phyloP scores from a whole-genome alignment of 164 flowering plant species.

The Cinnamomum micranthum region DNA sequence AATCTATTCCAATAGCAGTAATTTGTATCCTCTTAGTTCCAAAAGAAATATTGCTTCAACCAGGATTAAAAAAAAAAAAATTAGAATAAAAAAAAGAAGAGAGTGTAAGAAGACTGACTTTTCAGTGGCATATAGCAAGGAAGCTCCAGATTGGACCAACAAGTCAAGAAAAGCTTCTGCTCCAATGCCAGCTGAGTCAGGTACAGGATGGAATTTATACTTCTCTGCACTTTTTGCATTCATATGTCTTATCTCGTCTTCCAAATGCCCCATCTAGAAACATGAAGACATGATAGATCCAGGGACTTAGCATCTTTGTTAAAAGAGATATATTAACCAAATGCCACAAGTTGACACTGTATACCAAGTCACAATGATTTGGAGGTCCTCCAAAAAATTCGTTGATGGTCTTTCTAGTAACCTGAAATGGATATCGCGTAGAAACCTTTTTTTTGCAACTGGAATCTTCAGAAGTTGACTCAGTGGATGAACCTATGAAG shows the following conservation, averaged over 20 bases:
- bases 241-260: constrained; percentile 40
- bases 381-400: constrained; percentile 69
- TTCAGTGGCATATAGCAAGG: constrained; percentile 51
- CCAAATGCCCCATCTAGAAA: constrained; percentile 40
- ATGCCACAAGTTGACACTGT: not conserved
- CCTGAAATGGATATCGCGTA: constrained; percentile 51
- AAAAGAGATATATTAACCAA: constrained; percentile 1
- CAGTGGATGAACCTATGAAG: constrained; percentile 39
- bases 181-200: constrained; percentile 44
- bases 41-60: not conserved
- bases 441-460: constrained; percentile 42
- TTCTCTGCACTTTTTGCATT: constrained; percentile 55
- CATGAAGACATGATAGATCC: constrained; percentile 2
- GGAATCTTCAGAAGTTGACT: constrained; percentile 30
- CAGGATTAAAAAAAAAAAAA: not conserved
- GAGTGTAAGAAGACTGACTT: constrained; percentile 35
- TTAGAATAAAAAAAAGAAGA: too few relatives aligned
- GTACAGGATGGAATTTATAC: constrained; percentile 42
- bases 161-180: constrained; percentile 46
- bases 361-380: constrained; percentile 36
- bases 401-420: constrained; percentile 43
- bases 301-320: constrained; percentile 15
- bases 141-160: constrained; percentile 70
- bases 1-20: not conserved
- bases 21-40: not conserved